A percentile compares a stretch with the other conserved stretches of the same genome.
Evolutionary conservation across 1,284 basidiomycete species (phyloP).

Genomic region (Apiotrichum domesticum): DNA sequence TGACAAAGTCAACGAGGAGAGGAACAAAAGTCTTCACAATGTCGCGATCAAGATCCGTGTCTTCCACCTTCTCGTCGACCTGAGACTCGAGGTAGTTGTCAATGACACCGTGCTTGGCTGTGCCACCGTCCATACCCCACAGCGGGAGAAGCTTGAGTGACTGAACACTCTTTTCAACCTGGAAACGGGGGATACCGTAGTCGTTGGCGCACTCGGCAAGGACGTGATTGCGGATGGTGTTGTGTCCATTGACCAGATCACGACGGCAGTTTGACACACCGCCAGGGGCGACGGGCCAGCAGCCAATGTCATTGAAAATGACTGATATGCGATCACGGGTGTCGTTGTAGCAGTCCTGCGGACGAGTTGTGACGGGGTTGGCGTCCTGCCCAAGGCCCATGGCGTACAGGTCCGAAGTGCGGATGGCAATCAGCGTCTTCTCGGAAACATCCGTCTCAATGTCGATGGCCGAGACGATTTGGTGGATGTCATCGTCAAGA

Average conservation of each 20-base stretch:
- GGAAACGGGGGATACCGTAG: constrained; percentile 12
- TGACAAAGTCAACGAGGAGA: constrained; percentile 9
- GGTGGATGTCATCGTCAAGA: constrained; percentile 7
- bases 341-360: constrained; percentile 14
- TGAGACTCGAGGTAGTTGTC: constrained; percentile 13
- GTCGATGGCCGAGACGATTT: constrained; percentile 11
- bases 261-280: constrained; percentile 15
- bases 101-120: constrained; percentile 8
- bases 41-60: constrained; percentile 10
- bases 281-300: constrained; percentile 12
- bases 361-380: constrained; percentile 4
- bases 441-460: constrained; percentile 11
- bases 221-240: constrained; percentile 12
- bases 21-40: constrained; percentile 9
- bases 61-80: constrained; percentile 10
- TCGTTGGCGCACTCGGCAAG: constrained; percentile 15
- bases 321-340: constrained; percentile 9
- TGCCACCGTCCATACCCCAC: constrained; percentile 12
- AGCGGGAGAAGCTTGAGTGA: constrained; percentile 11
- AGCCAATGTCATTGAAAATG: constrained; percentile 12
- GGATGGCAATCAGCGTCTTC: constrained; percentile 8
- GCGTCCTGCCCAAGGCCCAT: constrained; percentile 12
- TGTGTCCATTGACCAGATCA: constrained; percentile 13
- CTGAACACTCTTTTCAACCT: constrained; percentile 13
- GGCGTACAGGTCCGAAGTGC: constrained; percentile 12